phyloP scores from a whole-genome alignment of 176 grass and related monocot genomes.

The Oryza longistaminata region DNA sequence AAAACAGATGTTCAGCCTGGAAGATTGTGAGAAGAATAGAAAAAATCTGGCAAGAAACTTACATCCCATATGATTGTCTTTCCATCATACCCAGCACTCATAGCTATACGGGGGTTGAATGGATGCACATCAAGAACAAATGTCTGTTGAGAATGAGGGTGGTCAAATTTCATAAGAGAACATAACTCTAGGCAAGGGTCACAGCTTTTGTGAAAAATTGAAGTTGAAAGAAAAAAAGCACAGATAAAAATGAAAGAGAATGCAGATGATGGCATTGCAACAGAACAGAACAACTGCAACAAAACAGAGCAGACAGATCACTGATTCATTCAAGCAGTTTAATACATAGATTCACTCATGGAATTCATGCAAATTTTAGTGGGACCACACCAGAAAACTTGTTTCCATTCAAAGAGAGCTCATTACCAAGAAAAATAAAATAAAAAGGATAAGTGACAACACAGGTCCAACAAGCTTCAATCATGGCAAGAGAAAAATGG shows the following conservation, averaged over 20 bases:
- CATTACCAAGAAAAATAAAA: not conserved
- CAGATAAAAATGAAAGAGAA: conserved; percentile 16
- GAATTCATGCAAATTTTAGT: conserved; percentile 21
- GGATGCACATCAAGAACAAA: conserved; percentile 99
- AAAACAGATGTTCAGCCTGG: conserved; percentile 34
- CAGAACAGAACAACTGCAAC: conserved; percentile 6
- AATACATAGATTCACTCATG: not conserved
- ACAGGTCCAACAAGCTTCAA: not conserved
- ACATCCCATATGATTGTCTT: conserved; percentile 99
- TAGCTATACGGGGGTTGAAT: conserved; percentile 99
- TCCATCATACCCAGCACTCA: conserved; percentile 99
- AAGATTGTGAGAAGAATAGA: conserved; percentile 33
- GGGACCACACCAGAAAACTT: not conserved
- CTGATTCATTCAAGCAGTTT: conserved; percentile 16
- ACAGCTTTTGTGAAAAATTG: conserved; percentile 9
- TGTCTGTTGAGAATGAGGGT: conserved; percentile 64
- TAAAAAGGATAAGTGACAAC: not conserved
- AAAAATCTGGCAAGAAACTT: conserved; percentile 46
- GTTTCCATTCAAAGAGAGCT: conserved; percentile 15
- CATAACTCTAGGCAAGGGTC: not conserved
- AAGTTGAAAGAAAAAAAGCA: not conserved
- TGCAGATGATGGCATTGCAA: conserved; percentile 8
- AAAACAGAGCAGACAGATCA: conserved; percentile 1
- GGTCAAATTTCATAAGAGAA: conserved; percentile 29
- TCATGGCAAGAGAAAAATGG: not conserved